Evolutionary conservation across 129 eudicot genomes (phyloP).

Genomic region (Pseudognaphalium luteoalbum): DNA sequence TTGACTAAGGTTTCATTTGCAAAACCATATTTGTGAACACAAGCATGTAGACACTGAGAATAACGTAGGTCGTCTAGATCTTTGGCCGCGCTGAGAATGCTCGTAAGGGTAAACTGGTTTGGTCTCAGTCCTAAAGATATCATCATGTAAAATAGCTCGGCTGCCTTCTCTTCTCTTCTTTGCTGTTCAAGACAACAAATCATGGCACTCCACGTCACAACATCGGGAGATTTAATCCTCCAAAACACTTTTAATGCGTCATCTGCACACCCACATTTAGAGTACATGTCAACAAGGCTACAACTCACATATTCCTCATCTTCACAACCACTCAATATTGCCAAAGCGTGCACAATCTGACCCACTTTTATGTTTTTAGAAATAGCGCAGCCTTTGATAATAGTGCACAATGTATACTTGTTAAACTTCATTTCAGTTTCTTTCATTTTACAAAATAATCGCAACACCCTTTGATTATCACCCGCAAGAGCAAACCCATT

Average conservation of each 20-base stretch:
- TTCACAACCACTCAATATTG: slow-evolving; percentile 35
- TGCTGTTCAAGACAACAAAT: slow-evolving; percentile 48
- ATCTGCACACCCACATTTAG: slow-evolving; percentile 38
- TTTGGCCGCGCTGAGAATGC: slow-evolving; percentile 44
- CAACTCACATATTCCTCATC: slow-evolving; percentile 39
- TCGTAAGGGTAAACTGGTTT: slow-evolving; percentile 44
- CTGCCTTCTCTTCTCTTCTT: slow-evolving; percentile 39
- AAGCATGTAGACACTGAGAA: slow-evolving; percentile 39
- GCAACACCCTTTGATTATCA: slow-evolving; percentile 33
- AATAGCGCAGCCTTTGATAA: slow-evolving; percentile 39
- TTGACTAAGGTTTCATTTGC: slow-evolving; percentile 36
- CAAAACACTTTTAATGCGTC: slow-evolving; percentile 42
- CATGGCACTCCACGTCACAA: slow-evolving; percentile 50
- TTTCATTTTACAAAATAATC: slow-evolving; percentile 36
- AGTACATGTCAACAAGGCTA: slow-evolving; percentile 47
- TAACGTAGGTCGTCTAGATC: slow-evolving; percentile 31
- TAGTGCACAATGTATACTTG: slow-evolving; percentile 38
- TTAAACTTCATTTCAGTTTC: slow-evolving; percentile 42
- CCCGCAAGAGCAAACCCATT: slow-evolving; percentile 42
- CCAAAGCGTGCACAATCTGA: slow-evolving; percentile 33
- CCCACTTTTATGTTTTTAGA: slow-evolving; percentile 36
- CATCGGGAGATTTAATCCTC: slow-evolving; percentile 36
- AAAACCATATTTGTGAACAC: slow-evolving; percentile 45
- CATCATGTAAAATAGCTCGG: slow-evolving; percentile 38
- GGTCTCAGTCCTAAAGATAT: slow-evolving; percentile 37